Conservation (phyloP, 2,329 filamentous ascomycete genomes). For the Fusarium clavum region DNA sequence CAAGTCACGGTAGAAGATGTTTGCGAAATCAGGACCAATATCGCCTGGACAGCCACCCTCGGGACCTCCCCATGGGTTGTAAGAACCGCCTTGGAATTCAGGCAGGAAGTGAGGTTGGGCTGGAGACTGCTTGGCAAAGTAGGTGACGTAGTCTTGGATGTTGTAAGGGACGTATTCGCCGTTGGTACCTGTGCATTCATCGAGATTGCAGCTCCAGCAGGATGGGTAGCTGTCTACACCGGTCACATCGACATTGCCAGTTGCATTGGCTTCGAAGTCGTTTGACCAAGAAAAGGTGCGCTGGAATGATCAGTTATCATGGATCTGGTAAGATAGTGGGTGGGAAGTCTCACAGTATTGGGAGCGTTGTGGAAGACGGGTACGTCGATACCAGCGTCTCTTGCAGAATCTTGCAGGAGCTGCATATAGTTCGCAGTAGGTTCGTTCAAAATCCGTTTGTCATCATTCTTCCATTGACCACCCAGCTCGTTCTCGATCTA, state of each 20-base stretch:
- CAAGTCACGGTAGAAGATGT: constrained; percentile 72
- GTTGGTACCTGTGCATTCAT: constrained; percentile 70
- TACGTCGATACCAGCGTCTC: constrained; percentile 68
- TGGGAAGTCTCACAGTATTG: constrained; percentile 60
- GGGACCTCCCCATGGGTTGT: constrained; percentile 72
- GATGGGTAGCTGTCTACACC: constrained; percentile 65
- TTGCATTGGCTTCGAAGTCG: constrained; percentile 65
- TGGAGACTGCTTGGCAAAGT: constrained; percentile 46
- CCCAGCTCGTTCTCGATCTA: constrained; percentile 67
- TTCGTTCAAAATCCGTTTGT: constrained; percentile 59
- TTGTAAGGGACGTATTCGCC: constrained; percentile 67
- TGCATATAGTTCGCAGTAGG: constrained; percentile 68
- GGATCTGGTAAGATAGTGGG: accelerated
- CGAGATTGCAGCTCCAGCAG: constrained; percentile 73
- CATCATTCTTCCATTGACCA: constrained; percentile 57
- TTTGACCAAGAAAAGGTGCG: constrained; percentile 65
- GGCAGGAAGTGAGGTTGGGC: constrained; percentile 44
- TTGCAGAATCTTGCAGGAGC: constrained; percentile 62
- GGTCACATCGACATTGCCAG: constrained; percentile 66
- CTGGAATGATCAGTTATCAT: background rate
- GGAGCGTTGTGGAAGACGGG: constrained; percentile 70
- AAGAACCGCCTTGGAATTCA: constrained; percentile 51
- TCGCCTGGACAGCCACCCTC: constrained; percentile 65
- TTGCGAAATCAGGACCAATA: constrained; percentile 69
- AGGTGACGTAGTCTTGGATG: constrained; percentile 47